Percentiles rank a stretch among this genome's conserved stretches.
Conservation (phyloP, 225 moss, liverwort and hornwort species). For the Pleurozium schreberi region DNA sequence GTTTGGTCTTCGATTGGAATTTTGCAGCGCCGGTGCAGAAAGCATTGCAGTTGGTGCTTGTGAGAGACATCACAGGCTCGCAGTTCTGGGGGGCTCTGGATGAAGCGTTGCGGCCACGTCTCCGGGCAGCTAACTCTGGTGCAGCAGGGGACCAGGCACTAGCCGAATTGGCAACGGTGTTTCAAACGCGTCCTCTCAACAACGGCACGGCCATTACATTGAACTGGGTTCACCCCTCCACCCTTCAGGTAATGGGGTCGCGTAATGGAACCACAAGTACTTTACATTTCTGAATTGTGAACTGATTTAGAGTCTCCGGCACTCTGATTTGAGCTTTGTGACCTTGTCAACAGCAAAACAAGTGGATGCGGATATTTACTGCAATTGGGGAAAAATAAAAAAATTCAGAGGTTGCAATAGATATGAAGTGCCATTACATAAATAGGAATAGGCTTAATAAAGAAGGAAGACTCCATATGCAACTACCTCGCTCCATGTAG, state of each 20-base stretch:
- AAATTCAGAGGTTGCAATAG: no score
- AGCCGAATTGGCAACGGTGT: conserved; percentile 31
- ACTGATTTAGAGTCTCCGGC: no score
- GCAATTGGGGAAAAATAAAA: no score
- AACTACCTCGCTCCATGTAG: no score
- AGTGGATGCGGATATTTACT: no score
- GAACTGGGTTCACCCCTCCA: conserved; percentile 56
- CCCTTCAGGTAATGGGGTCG: conserved; percentile 1
- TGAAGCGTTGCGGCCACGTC: conserved; percentile 50
- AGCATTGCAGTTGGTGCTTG: conserved; percentile 51
- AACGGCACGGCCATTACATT: conserved; percentile 37
- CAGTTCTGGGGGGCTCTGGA: conserved; percentile 79
- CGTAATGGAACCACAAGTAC: no score
- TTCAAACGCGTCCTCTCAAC: conserved; percentile 34
- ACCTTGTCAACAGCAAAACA: no score
- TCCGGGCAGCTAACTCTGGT: conserved; percentile 34
- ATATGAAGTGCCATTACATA: no score
- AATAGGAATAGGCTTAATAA: no score
- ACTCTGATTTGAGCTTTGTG: no score
- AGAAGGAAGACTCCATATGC: no score
- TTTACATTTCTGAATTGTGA: no score
- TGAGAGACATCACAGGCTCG: conserved; percentile 54
- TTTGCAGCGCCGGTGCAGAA: conserved; percentile 50
- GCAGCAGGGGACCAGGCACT: conserved; percentile 39
- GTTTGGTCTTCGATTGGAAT: neutral